Evolutionary conservation across 2,329 filamentous ascomycete genomes (phyloP), one percentile per base, ranked within the genome.

Genomic region (Westerdykella ornata): DNA sequence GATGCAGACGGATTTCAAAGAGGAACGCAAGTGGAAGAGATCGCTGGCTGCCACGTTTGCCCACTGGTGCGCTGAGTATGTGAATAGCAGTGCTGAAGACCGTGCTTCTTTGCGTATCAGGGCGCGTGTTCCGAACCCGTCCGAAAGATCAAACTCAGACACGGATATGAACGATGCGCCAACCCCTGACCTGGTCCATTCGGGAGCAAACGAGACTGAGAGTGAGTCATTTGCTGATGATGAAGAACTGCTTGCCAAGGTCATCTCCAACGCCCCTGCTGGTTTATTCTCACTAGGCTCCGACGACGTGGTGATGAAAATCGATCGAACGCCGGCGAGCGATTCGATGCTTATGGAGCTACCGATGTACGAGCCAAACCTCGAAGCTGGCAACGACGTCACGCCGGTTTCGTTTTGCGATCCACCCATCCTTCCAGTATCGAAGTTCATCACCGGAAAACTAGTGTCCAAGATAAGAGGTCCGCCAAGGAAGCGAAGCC

Each of bases 1-100:
- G 90, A 94, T 98, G 87, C 80, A 89, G 38, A 96, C 88, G 1
- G 92, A 98, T 66, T 97, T 96, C 58, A 78, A 85, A 38, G 87
- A 96, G 66, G 92, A 97, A 64, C 75, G 88, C 31, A 95, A 94
- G 62, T 95, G 89, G 88, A 97, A 96, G 68, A 81, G 80, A 59
- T 78, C 84, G 2, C 77, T 84, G 28, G 89, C 89, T 4, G 83
- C 82, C 44, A 88, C 82, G 43, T 73, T 95, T 45, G 92, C 88
- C 1, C 73, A 82, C 55, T 85, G 84, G 55, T 97, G 90, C 64
- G 86, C 84, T 0, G 82, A 90, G 52, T 98, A 87, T 78, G 76
- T 88, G 29, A 74, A 76, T 16, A 77, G 83, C 29, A 74, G 72
- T 28, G 66, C 73, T 4, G 80, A 84, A 49, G 78, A 84, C 43